A percentile compares a stretch with the other conserved stretches of the same genome.
phyloP scores from a whole-genome alignment of 495 filamentous ascomycete genomes.

The Halenospora varia region DNA sequence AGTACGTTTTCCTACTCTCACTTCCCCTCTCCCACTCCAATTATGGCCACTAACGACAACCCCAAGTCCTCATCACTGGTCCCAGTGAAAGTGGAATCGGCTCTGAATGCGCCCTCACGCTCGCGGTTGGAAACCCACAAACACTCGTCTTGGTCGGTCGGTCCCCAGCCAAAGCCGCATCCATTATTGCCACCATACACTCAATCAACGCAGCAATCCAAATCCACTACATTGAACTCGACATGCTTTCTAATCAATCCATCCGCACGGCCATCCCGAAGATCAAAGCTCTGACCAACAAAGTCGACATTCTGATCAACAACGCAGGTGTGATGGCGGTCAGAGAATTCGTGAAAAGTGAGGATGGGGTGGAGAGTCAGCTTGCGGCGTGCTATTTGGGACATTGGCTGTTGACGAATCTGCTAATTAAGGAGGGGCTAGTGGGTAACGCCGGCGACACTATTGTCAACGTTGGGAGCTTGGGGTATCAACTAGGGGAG shows the following conservation, averaged over 20 bases:
- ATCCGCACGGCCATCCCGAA: constrained; percentile 37
- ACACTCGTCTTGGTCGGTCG: constrained; percentile 51
- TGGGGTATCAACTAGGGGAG: constrained; percentile 36
- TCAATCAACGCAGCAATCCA: constrained; percentile 1
- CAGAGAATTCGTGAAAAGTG: not conserved
- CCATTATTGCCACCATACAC: constrained; percentile 12
- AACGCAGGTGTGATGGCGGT: not conserved
- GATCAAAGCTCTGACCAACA: constrained; percentile 30
- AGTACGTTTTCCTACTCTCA: constrained; percentile 1
- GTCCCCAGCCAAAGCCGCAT: constrained; percentile 21
- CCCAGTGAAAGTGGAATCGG: constrained; percentile 19
- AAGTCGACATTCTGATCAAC: constrained; percentile 13
- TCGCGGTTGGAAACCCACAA: constrained; percentile 45
- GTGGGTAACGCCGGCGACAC: not conserved
- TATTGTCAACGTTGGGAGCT: constrained; percentile 34
- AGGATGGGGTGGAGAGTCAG: constrained; percentile 39
- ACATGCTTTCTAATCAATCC: constrained; percentile 32
- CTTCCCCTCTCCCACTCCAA: not conserved
- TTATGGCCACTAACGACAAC: too few relatives aligned
- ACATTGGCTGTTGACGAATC: constrained; percentile 41
- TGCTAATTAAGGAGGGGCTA: constrained; percentile 27
- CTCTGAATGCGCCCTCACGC: constrained; percentile 28
- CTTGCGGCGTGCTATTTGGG: constrained; percentile 45
- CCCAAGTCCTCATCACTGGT: constrained; percentile 23
- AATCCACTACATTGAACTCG: constrained; percentile 29